Evolutionary conservation across 306 rosid species (phyloP).

Genomic region (Chamaecrista fasciculata): DNA sequence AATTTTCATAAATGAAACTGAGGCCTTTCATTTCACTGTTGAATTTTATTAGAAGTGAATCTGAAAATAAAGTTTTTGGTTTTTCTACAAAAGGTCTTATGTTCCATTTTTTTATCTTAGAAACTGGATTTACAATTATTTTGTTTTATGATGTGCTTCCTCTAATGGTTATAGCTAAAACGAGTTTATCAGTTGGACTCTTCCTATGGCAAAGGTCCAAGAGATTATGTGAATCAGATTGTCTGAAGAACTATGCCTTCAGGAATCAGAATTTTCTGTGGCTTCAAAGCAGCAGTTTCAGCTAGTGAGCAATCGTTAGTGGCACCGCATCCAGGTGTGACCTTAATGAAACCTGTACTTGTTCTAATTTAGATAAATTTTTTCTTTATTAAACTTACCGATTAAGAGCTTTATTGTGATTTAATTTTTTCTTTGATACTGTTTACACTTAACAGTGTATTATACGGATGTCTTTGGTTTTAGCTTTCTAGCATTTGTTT

Average conservation of each 20-base stretch:
- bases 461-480: constrained; percentile 15
- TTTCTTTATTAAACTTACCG: not conserved
- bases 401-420: not conserved
- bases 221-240: constrained; percentile 40
- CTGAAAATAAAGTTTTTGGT: not conserved
- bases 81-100: constrained; percentile 11
- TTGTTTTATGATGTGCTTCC: not conserved
- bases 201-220: constrained; percentile 51
- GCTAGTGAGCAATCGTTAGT: constrained; percentile 53
- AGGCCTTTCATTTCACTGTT: not conserved
- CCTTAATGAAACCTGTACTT: constrained; percentile 7
- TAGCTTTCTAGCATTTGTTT: not conserved
- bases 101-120: constrained; percentile 41
- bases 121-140: constrained; percentile 35
- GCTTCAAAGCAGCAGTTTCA: constrained; percentile 46
- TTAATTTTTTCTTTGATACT: not conserved
- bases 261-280: constrained; percentile 49
- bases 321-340: constrained; percentile 61
- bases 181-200: constrained; percentile 50
- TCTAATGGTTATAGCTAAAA: constrained; percentile 35
- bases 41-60: not conserved
- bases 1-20: not conserved
- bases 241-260: constrained; percentile 47
- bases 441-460: not conserved
- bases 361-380: not conserved